Evolutionary conservation across 768 basidiomycete species (phyloP).

Genomic region (Lepiota brunneoincarnata): DNA sequence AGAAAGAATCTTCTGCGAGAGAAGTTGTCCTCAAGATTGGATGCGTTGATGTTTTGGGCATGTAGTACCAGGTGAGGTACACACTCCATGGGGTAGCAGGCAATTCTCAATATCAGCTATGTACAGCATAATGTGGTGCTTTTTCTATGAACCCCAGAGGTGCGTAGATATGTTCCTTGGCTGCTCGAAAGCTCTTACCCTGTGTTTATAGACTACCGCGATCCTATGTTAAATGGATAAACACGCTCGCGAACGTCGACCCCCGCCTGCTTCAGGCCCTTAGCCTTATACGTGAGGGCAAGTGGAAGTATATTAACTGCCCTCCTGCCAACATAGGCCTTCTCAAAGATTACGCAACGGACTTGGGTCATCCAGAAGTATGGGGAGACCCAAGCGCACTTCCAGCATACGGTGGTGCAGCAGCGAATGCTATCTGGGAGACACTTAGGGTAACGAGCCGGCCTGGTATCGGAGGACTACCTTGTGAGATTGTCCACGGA

Average conservation of each 20-base stretch:
- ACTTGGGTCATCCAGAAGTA: slow-evolving; percentile 54
- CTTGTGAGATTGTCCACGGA: slow-evolving; percentile 74
- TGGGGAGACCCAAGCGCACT: slow-evolving; percentile 64
- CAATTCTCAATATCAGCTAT: slow-evolving; percentile 5
- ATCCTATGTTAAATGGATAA: slow-evolving; percentile 79
- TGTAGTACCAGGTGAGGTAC: slow-evolving; percentile 65
- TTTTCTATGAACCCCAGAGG: slow-evolving; percentile 76
- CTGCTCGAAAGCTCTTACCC: neutral
- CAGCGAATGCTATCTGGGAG: slow-evolving; percentile 55
- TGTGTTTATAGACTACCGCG: slow-evolving; percentile 43
- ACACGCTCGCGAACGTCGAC: slow-evolving; percentile 67
- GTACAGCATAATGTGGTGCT: slow-evolving; percentile 85
- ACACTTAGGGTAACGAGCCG: slow-evolving; percentile 51
- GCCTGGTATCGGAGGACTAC: slow-evolving; percentile 61
- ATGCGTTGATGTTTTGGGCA: slow-evolving; percentile 74
- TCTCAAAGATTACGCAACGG: slow-evolving; percentile 43
- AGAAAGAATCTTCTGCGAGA: slow-evolving; percentile 21
- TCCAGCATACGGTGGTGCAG: slow-evolving; percentile 59
- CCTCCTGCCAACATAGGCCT: slow-evolving; percentile 37
- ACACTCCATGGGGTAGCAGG: neutral
- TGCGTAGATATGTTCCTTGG: slow-evolving; percentile 24
- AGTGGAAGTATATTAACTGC: slow-evolving; percentile 58
- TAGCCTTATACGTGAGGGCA: slow-evolving; percentile 47
- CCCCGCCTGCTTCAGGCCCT: slow-evolving; percentile 51
- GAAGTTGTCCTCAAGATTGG: slow-evolving; percentile 45